A percentile compares a stretch with the other conserved stretches of the same genome.
Conservation (phyloP, 495 filamentous ascomycete genomes). For the Xylaria scruposa region DNA sequence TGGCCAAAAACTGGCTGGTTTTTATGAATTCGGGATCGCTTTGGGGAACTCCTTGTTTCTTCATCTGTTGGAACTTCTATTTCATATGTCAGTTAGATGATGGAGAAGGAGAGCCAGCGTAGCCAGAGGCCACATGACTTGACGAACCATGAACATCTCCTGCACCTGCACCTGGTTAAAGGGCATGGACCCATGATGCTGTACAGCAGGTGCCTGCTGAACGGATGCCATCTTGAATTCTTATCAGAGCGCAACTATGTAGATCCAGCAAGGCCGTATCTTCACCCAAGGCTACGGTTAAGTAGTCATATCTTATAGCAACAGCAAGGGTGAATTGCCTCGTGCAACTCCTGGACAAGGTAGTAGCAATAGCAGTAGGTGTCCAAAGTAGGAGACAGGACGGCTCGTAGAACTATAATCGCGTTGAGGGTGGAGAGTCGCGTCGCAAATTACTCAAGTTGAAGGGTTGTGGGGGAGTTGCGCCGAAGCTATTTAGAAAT, state of each 20-base stretch:
- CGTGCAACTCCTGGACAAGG: constrained; percentile 31
- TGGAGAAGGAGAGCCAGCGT: background rate
- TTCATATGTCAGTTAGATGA: constrained; percentile 38
- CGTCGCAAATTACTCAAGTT: constrained; percentile 35
- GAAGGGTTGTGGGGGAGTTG: constrained; percentile 31
- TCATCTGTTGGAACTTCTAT: constrained; percentile 85
- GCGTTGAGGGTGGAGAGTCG: constrained; percentile 24
- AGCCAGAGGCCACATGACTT: constrained; percentile 20
- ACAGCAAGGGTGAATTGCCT: constrained; percentile 31
- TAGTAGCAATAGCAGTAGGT: constrained; percentile 30
- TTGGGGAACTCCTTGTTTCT: constrained; percentile 71
- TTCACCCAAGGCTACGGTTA: constrained; percentile 33
- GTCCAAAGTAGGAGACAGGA: background rate
- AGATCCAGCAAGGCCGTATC: constrained; percentile 27
- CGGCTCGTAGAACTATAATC: background rate
- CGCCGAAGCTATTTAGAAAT: constrained; percentile 19
- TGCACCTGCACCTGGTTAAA: constrained; percentile 67
- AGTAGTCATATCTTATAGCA: constrained; percentile 48
- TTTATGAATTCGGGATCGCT: constrained; percentile 84
- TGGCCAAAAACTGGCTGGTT: constrained; percentile 68
- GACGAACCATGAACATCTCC: constrained; percentile 63
- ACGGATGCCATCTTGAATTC: constrained; percentile 74
- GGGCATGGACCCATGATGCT: constrained; percentile 63
- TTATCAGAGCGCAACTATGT: constrained; percentile 24
- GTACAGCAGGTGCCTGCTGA: constrained; percentile 70